Base-by-base conservation (phyloP, 495 filamentous ascomycete genomes). In the Aspergillus cavernicola region DNA sequence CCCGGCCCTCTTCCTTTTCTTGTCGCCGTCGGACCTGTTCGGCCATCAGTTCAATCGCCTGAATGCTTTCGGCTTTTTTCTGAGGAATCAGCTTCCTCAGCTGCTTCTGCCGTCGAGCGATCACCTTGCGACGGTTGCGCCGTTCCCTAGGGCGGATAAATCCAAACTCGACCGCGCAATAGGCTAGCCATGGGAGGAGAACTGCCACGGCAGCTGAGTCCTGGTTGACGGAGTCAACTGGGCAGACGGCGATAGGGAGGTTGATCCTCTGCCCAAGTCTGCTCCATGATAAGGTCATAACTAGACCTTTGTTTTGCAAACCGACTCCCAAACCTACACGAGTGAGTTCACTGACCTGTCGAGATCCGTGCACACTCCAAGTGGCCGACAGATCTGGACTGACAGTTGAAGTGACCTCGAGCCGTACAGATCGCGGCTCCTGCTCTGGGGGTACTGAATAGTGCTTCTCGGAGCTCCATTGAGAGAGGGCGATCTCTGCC, bases 31-130 rank as follows among this genome's bases (percentile, higher is more conserved):
- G 71, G 3, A 80, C 81, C 31, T 75, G 71, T 1, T 77, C 74
- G 1, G 55, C 54, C 72, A 85, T 78, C 31, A 84, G 57, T 44
- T 72, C 71, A 37, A 77, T 77, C 23, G 80, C 70, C 52, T 82
- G 72, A 42, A 68, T 66, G 31, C 80, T 81, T 44, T 81, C 78
- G 5, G 64, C 66, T 3, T 67, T 65, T 37, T 70, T 72, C 52
- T 71, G 60, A 0, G 72, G 68, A 7, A 82, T 62, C 38, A 70
- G 58, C 32, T 70, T 70, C 36, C 66, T 72, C 18, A 78, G 49
- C 19, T 71, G 62, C 11, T 70, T 68, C 41, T 76, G 71, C 46
- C 62, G 66, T 22, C 61, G 62, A 15, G 69, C 68, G 23, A 67
- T 57, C 16, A 68, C 61, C 31, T 68, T 63, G 10, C 62, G 66